These are phyloP conservation scores for Pistacia integerrima DNA, from an alignment of 345 rosid genomes.

Conservation along the genomic window DNA sequence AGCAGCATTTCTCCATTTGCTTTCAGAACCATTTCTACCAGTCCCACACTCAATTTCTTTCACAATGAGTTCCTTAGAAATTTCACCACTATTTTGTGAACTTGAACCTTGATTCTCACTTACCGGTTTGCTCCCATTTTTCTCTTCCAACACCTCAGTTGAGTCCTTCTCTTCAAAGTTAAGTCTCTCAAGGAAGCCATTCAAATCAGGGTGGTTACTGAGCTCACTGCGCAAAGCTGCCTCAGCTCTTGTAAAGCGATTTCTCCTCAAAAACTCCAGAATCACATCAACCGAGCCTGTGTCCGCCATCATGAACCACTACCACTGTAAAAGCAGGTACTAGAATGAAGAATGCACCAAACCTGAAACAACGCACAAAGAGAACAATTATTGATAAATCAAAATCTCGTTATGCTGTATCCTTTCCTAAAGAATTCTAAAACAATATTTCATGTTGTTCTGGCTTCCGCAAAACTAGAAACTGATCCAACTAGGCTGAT, in stretches of 20 bases:
- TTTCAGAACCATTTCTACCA: slow-evolving; percentile 59
- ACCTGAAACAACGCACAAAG: slow-evolving; percentile 38
- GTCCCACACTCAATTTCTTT: slow-evolving; percentile 85
- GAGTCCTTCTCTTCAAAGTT: slow-evolving; percentile 52
- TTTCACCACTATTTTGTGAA: slow-evolving; percentile 47
- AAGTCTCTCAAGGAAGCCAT: slow-evolving; percentile 69
- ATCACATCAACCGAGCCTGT: slow-evolving; percentile 68
- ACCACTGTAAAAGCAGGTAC: slow-evolving; percentile 24
- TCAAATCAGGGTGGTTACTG: slow-evolving; percentile 62
- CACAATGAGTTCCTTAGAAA: slow-evolving; percentile 80
- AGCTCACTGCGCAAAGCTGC: slow-evolving; percentile 94
- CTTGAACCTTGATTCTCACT: slow-evolving; percentile 36
- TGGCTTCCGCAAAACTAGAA: not conserved
- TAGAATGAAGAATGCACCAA: slow-evolving; percentile 25
- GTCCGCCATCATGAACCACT: slow-evolving; percentile 60
- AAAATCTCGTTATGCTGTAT: not conserved
- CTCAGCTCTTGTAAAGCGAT: slow-evolving; percentile 87
- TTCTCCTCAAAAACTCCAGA: slow-evolving; percentile 74
- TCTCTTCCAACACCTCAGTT: slow-evolving; percentile 39
- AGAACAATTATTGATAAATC: not conserved
- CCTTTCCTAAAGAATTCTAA: not conserved
- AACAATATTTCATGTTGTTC: not conserved
- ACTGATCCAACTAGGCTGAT: not conserved
- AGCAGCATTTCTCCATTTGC: slow-evolving; percentile 55
- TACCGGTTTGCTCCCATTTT: slow-evolving; percentile 33